Conservation (phyloP, 1,284 basidiomycete genomes). For the Sporisorium scitamineum region DNA sequence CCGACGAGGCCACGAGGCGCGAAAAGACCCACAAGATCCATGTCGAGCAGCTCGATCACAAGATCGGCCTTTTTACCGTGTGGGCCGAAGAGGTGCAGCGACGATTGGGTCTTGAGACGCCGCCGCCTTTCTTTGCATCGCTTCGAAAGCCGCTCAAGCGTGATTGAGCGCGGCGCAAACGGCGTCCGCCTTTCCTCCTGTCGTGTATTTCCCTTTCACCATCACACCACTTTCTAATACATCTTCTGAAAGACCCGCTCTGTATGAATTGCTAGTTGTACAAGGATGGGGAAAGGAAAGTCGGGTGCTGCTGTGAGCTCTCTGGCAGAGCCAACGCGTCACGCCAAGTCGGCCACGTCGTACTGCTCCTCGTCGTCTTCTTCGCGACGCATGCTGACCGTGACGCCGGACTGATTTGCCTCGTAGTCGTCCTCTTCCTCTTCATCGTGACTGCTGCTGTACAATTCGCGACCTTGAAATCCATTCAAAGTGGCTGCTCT, state of each 20-base stretch:
- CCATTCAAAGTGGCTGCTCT: conserved; percentile 1
- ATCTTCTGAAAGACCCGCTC: neutral
- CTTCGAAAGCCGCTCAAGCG: conserved; percentile 41
- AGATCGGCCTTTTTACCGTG: conserved; percentile 38
- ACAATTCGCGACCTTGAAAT: conserved; percentile 13
- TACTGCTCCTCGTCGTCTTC: conserved; percentile 51
- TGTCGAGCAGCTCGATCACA: conserved; percentile 44
- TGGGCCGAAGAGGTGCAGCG: conserved; percentile 51
- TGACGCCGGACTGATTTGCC: conserved; percentile 49
- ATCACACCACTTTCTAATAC: conserved; percentile 3
- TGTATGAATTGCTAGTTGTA: conserved; percentile 1
- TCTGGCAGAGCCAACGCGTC: too few relatives aligned
- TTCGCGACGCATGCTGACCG: conserved; percentile 52
- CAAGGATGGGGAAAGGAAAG: neutral
- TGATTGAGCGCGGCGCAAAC: conserved; percentile 7
- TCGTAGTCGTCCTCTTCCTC: conserved; percentile 52
- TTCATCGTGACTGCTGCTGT: conserved; percentile 30
- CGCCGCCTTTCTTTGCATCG: conserved; percentile 43
- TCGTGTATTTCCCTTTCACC: neutral
- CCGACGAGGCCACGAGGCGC: conserved; percentile 37
- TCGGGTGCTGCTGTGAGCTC: neutral
- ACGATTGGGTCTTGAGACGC: conserved; percentile 33
- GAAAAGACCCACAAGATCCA: conserved; percentile 38
- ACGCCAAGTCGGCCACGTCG: conserved; percentile 13
- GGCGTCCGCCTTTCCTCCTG: neutral